Percentiles rank a stretch among this genome's conserved stretches.
Evolutionary conservation across 2,329 filamentous ascomycete genomes (phyloP).

Genomic region (Neonectria neomacrospora): DNA sequence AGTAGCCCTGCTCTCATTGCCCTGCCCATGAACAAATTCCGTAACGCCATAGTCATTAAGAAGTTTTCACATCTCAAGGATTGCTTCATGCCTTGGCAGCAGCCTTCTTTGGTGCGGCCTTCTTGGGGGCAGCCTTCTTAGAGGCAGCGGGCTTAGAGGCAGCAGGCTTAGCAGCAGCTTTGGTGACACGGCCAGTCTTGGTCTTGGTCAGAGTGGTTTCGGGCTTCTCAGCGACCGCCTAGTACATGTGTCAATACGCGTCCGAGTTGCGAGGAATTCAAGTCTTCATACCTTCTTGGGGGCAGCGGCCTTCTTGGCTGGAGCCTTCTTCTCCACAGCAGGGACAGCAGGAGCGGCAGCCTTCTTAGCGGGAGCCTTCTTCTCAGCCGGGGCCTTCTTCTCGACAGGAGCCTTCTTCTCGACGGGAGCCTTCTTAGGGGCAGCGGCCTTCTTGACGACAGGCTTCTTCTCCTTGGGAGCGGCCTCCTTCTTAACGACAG

Average conservation of each 20-base stretch:
- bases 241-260: not conserved
- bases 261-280: not conserved
- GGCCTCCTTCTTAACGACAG: slow-evolving; percentile 46
- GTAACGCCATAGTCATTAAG: slow-evolving; percentile 54
- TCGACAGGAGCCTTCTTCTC: slow-evolving; percentile 47
- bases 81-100: slow-evolving; percentile 53
- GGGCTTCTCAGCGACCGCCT: slow-evolving; percentile 58
- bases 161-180: slow-evolving; percentile 73
- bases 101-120: slow-evolving; percentile 60
- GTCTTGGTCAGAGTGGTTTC: slow-evolving; percentile 78
- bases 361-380: slow-evolving; percentile 47
- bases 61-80: slow-evolving; percentile 42
- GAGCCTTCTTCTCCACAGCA: slow-evolving; percentile 42
- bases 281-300: slow-evolving; percentile 35
- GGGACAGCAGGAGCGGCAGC: slow-evolving; percentile 19
- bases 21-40: slow-evolving; percentile 45
- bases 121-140: slow-evolving; percentile 59
- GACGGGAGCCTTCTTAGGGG: slow-evolving; percentile 44
- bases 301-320: slow-evolving; percentile 42
- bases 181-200: slow-evolving; percentile 86
- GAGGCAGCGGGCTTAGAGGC: slow-evolving; percentile 57
- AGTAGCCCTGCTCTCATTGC: slow-evolving; percentile 42
- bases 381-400: slow-evolving; percentile 49
- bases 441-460: slow-evolving; percentile 49
- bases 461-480: slow-evolving; percentile 50